phyloP scores from a whole-genome alignment of 2,329 filamentous ascomycete genomes.

The Teratosphaeria nubilosa region DNA sequence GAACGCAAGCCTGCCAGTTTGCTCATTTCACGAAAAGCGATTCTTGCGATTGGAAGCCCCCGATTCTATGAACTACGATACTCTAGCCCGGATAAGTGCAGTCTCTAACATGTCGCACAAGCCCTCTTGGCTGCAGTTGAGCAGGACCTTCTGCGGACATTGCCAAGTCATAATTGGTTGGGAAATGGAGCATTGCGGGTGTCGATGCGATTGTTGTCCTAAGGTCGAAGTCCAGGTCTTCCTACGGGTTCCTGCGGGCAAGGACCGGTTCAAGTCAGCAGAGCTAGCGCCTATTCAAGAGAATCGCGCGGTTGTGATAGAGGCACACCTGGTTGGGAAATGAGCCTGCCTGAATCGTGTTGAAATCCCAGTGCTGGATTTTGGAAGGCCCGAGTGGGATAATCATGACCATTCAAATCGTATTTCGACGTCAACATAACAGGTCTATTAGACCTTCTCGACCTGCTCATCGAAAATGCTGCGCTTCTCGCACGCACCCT shows the following conservation, averaged over 20 bases:
- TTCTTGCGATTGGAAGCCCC: neutral
- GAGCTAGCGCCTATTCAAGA: neutral
- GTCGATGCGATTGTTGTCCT: neutral
- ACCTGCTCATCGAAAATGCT: neutral
- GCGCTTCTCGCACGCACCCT: neutral
- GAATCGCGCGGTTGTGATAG: neutral
- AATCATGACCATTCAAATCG: neutral
- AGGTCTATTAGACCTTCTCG: neutral
- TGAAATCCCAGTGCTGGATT: neutral
- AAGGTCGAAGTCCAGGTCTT: neutral
- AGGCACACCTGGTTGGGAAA: neutral
- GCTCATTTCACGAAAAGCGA: neutral
- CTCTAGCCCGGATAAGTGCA: neutral
- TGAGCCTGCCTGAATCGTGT: neutral
- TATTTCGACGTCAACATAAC: neutral
- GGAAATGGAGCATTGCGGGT: neutral
- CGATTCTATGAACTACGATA: neutral
- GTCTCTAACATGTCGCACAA: neutral
- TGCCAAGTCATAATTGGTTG: neutral
- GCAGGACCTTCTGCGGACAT: neutral
- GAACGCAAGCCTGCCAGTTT: neutral
- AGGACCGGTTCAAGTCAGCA: neutral
- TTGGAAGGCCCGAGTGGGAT: neutral
- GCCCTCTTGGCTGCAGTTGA: neutral
- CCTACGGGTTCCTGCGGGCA: neutral